Percentiles rank a stretch among this genome's conserved stretches.
These are phyloP conservation scores for Hypoxylon sp. DNA, from an alignment of 2,329 filamentous ascomycete genomes.

Conservation along the genomic window DNA sequence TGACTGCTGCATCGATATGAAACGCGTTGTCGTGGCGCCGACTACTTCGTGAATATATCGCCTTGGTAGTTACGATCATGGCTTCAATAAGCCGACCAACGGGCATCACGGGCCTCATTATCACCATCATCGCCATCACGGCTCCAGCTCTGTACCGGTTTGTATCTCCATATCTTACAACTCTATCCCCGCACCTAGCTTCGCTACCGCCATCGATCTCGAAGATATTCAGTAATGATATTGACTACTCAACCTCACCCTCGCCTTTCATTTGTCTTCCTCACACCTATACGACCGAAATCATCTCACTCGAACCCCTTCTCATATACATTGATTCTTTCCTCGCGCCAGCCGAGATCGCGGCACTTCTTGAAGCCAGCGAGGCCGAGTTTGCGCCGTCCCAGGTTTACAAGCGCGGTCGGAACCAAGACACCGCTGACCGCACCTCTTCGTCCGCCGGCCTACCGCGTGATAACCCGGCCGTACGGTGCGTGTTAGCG, in stretches of 20 bases:
- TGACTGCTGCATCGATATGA: slow-evolving; percentile 2
- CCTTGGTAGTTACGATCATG: slow-evolving; percentile 18
- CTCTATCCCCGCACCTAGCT: slow-evolving; percentile 18
- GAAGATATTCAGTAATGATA: slow-evolving; percentile 1
- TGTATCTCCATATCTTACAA: slow-evolving; percentile 15
- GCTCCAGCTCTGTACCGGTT: slow-evolving; percentile 33
- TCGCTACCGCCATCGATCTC: slow-evolving; percentile 16
- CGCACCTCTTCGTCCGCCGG: slow-evolving; percentile 59
- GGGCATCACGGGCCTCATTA: slow-evolving; percentile 21
- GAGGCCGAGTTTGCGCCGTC: slow-evolving; percentile 58
- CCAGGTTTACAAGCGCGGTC: slow-evolving; percentile 56
- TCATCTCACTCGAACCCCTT: slow-evolving; percentile 61
- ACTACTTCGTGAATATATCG: slow-evolving; percentile 3
- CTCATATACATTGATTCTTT: slow-evolving; percentile 62
- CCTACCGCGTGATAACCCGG: slow-evolving; percentile 55
- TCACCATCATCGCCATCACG: slow-evolving; percentile 28
- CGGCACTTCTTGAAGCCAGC: slow-evolving; percentile 56
- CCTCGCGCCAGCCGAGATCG: slow-evolving; percentile 56
- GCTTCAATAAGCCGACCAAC: slow-evolving; percentile 17
- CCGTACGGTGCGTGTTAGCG: slow-evolving; percentile 57
- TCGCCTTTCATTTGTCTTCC: slow-evolving; percentile 51
- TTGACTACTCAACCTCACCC: slow-evolving; percentile 3
- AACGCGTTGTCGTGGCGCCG: slow-evolving; percentile 1
- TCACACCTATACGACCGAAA: slow-evolving; percentile 58
- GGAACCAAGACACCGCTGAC: slow-evolving; percentile 54